Conservation (phyloP, 1,284 basidiomycete genomes). For the Naganishia sp. region DNA sequence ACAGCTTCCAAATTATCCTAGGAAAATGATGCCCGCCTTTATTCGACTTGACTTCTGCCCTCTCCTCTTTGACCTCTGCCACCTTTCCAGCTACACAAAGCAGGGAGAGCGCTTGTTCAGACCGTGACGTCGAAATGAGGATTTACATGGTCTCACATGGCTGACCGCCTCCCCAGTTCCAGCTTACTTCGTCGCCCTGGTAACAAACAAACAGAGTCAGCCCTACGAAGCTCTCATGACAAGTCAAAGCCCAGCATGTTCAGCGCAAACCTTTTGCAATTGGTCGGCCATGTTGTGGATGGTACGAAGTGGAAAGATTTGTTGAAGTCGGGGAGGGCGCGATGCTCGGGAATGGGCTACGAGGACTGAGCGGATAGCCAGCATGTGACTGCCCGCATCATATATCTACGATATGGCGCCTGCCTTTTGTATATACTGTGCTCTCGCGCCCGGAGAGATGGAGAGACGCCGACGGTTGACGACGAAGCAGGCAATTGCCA, state of each 20-base stretch:
- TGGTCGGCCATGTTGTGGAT: constrained; percentile 22
- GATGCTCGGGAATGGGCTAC: too few species aligned
- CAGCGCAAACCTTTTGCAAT: constrained; percentile 21
- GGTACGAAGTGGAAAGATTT: background rate
- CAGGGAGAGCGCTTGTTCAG: background rate
- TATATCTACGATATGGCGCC: background rate
- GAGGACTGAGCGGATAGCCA: too few species aligned
- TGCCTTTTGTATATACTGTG: background rate
- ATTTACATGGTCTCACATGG: constrained; percentile 38
- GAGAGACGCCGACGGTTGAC: background rate
- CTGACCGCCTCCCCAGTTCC: constrained; percentile 48
- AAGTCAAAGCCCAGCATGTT: background rate
- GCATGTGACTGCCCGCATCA: too few species aligned
- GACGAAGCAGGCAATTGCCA: background rate
- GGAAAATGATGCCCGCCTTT: constrained; percentile 28
- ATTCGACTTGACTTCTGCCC: constrained; percentile 44
- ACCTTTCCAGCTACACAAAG: constrained; percentile 42
- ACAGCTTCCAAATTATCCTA: background rate
- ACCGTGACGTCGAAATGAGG: background rate
- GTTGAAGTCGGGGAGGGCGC: too few species aligned
- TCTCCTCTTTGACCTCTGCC: constrained; percentile 42
- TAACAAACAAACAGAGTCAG: background rate
- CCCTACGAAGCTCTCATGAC: background rate
- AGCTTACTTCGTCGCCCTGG: constrained; percentile 45
- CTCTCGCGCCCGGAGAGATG: background rate